Conservation (phyloP, 495 filamentous ascomycete genomes). For the Podospora sp. region DNA sequence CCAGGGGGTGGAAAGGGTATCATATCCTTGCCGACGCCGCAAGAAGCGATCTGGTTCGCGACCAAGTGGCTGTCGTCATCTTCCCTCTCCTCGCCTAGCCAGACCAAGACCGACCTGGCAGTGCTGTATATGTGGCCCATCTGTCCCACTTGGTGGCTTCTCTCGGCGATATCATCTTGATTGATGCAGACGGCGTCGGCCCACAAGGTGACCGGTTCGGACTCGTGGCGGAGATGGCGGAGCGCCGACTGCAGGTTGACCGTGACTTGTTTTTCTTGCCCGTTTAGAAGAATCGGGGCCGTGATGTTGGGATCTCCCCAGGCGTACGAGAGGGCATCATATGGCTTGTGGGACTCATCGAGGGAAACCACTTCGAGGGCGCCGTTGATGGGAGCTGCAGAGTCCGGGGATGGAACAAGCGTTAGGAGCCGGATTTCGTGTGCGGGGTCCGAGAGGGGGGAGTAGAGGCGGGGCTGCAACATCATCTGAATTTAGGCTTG, state of each 20-base stretch:
- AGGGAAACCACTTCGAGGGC: neutral
- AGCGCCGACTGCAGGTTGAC: neutral
- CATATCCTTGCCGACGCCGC: too few relatives aligned
- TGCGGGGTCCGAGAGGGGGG: neutral
- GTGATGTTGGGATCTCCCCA: neutral
- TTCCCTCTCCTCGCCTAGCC: neutral
- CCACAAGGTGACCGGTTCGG: neutral
- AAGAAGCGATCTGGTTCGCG: neutral
- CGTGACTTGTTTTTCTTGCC: neutral
- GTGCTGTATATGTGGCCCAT: neutral
- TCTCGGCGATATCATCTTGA: neutral
- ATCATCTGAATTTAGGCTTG: too few relatives aligned
- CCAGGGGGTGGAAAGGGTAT: neutral
- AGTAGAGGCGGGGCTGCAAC: too few relatives aligned
- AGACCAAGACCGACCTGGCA: neutral
- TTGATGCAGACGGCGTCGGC: neutral
- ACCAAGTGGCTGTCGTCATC: neutral
- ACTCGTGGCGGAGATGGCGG: neutral
- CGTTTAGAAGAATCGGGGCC: neutral
- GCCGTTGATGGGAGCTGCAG: neutral
- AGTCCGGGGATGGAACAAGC: neutral
- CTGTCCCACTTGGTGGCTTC: neutral
- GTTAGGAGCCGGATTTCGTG: neutral
- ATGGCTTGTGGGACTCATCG: neutral
- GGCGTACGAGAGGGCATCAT: neutral